Percentiles rank a stretch among this genome's conserved stretches.
Evolutionary conservation across 768 basidiomycete genomes (phyloP).

Genomic region (Calvatia gigantea): DNA sequence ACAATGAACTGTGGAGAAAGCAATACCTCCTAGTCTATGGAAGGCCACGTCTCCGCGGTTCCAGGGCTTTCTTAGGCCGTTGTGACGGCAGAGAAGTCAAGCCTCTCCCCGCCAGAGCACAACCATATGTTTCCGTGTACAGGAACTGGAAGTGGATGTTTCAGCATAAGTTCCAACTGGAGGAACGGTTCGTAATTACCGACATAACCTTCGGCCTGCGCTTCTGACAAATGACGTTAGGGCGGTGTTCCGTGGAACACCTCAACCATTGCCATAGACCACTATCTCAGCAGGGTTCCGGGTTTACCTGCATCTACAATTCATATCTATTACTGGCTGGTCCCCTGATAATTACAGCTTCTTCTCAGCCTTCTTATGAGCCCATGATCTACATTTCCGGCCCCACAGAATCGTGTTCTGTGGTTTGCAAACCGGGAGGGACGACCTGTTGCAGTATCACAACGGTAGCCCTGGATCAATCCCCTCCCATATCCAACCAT

Average conservation of each 20-base stretch:
- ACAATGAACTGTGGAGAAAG: constrained; percentile 71
- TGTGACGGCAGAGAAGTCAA: constrained; percentile 57
- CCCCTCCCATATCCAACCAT: constrained; percentile 42
- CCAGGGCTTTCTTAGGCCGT: constrained; percentile 54
- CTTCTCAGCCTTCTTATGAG: constrained; percentile 31
- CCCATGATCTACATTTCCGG: constrained; percentile 37
- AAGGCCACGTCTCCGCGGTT: constrained; percentile 63
- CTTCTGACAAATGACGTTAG: constrained; percentile 29
- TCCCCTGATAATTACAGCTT: constrained; percentile 53
- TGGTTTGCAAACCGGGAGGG: constrained; percentile 41
- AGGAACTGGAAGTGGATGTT: constrained; percentile 89
- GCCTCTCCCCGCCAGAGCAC: constrained; percentile 52
- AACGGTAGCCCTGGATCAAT: constrained; percentile 72
- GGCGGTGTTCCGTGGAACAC: constrained; percentile 57
- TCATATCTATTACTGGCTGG: constrained; percentile 59
- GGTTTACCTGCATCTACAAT: constrained; percentile 13
- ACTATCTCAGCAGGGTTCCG: constrained; percentile 6
- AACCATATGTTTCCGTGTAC: constrained; percentile 24
- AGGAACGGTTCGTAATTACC: constrained; percentile 51
- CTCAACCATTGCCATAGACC: constrained; percentile 12
- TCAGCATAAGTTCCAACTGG: constrained; percentile 81
- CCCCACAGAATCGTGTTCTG: constrained; percentile 30
- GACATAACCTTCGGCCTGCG: constrained; percentile 15
- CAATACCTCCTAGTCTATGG: constrained; percentile 66
- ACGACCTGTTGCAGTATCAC: constrained; percentile 43